phyloP scores from a whole-genome alignment of 2,329 filamentous ascomycete species.

The Cladosporium sphaerospermum region DNA sequence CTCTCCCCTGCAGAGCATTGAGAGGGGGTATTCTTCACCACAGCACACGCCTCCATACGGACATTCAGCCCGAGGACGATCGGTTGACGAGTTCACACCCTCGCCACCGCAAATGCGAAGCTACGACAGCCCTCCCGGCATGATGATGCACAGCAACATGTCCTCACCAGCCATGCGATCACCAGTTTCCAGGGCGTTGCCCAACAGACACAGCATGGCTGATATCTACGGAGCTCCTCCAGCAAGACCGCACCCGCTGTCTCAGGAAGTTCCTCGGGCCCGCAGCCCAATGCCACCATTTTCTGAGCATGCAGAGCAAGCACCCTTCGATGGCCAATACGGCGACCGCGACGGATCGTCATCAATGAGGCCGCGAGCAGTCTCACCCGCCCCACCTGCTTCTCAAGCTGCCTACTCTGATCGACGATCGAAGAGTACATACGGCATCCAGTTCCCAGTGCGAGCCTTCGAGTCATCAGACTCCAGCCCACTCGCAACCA shows the following conservation, averaged over 20 bases:
- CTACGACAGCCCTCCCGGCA: constrained; percentile 23
- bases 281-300: constrained; percentile 21
- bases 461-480: constrained; percentile 28
- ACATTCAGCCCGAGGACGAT: constrained; percentile 22
- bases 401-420: constrained; percentile 16
- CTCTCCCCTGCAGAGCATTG: constrained; percentile 27
- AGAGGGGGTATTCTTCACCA: constrained; percentile 22
- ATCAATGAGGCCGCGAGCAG: constrained; percentile 27
- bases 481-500: constrained; percentile 36
- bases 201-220: constrained; percentile 27
- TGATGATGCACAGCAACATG: constrained; percentile 20
- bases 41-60: constrained; percentile 19
- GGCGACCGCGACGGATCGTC: constrained; percentile 17
- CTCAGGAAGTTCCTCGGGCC: constrained; percentile 29
- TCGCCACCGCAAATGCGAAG: constrained; percentile 24
- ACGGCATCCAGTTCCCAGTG: constrained; percentile 28
- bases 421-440: constrained; percentile 20
- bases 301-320: background rate
- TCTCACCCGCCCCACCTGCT: constrained; percentile 24
- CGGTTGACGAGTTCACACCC: constrained; percentile 26
- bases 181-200: constrained; percentile 18
- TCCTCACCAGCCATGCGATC: constrained; percentile 20
- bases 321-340: constrained; percentile 9
- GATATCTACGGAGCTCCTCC: constrained; percentile 27
- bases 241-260: constrained; percentile 31